Evolutionary conservation across 1,284 basidiomycete species (phyloP).

Genomic region (Malassezia globosa): DNA sequence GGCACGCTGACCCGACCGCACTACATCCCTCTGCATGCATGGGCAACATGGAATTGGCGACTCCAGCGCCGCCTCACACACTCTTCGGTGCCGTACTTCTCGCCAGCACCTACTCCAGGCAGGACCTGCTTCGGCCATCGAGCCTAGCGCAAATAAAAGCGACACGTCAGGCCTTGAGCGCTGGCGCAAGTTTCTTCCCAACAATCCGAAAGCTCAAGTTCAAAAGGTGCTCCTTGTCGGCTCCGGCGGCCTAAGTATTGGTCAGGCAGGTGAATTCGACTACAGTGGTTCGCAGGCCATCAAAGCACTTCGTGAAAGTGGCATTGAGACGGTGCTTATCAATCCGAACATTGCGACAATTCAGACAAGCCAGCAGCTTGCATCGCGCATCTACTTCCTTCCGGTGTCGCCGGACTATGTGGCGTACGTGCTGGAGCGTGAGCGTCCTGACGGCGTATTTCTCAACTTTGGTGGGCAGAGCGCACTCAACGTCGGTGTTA

Average conservation of each 20-base stretch:
- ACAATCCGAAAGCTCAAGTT: slow-evolving; percentile 57
- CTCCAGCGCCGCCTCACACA: slow-evolving; percentile 1
- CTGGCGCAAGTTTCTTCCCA: slow-evolving; percentile 14
- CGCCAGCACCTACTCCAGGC: slow-evolving; percentile 1
- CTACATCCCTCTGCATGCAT: too few relatives aligned
- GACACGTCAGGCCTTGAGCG: slow-evolving; percentile 12
- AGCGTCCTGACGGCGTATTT: slow-evolving; percentile 90
- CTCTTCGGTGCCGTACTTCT: background rate
- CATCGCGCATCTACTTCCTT: slow-evolving; percentile 92
- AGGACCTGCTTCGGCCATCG: background rate
- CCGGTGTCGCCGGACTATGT: slow-evolving; percentile 96
- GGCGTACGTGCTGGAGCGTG: slow-evolving; percentile 95
- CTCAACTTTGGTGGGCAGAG: slow-evolving; percentile 97
- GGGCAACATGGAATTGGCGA: background rate
- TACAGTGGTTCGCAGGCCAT: slow-evolving; percentile 98
- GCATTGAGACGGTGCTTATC: slow-evolving; percentile 75
- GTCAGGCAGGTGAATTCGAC: slow-evolving; percentile 98
- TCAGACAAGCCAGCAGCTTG: slow-evolving; percentile 71
- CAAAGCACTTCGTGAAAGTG: slow-evolving; percentile 92
- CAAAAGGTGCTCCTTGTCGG: slow-evolving; percentile 94
- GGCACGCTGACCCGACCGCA: slow-evolving; percentile 1
- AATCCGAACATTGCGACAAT: slow-evolving; percentile 47
- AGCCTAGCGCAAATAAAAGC: background rate
- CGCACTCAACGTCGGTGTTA: slow-evolving; percentile 94
- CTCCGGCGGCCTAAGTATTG: slow-evolving; percentile 88